Percentiles rank a stretch among this genome's conserved stretches.
Conservation (phyloP, 331 rosid genomes). For the Quercus tomentella region DNA sequence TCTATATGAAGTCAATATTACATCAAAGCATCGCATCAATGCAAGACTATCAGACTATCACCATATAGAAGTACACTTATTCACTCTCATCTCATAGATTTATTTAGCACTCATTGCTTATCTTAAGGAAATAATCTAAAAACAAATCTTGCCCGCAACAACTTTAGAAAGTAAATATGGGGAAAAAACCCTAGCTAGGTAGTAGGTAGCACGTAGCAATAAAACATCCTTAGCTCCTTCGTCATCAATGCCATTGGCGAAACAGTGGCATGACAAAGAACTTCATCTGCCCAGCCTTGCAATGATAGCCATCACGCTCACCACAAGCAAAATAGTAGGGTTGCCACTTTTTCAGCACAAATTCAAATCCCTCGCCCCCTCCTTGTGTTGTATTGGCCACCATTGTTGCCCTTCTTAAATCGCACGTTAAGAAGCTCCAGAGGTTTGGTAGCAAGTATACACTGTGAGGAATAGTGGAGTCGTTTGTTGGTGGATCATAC, state of each 20-base stretch:
- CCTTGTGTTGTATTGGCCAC: constrained; percentile 19
- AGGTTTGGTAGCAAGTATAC: constrained; percentile 21
- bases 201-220: too few relatives aligned
- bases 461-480: constrained; percentile 15
- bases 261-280: background rate
- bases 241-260: background rate
- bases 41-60: too few relatives aligned
- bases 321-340: constrained; percentile 27
- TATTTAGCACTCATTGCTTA: too few relatives aligned
- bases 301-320: background rate
- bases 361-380: constrained; percentile 25
- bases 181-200: too few relatives aligned
- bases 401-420: constrained; percentile 16
- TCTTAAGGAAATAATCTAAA: too few relatives aligned
- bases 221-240: background rate
- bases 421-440: constrained; percentile 23
- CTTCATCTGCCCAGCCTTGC: background rate
- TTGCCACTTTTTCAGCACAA: constrained; percentile 29
- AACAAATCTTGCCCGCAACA: too few relatives aligned
- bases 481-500: constrained; percentile 17
- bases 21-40: too few relatives aligned
- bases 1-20: too few relatives aligned
- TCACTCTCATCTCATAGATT: too few relatives aligned
- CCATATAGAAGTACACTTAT: too few relatives aligned
- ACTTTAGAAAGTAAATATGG: too few relatives aligned